These are phyloP conservation scores for Erucastrum elatum DNA, from an alignment of 345 rosid genomes.

Conservation along the genomic window DNA sequence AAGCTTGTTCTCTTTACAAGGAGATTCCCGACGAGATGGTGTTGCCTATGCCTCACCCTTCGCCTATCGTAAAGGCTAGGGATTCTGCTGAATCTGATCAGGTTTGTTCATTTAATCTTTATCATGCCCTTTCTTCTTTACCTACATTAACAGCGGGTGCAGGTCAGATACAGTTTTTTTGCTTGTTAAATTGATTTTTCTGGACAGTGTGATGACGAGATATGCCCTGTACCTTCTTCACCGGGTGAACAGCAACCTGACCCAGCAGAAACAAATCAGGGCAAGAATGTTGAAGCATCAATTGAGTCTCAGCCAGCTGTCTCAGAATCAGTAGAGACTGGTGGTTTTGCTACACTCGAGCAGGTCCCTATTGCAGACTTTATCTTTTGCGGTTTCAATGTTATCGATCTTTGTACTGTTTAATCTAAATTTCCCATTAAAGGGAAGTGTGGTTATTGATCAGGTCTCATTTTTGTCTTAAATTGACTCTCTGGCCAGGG, in stretches of 20 bases:
- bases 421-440: conserved; percentile 4
- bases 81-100: conserved; percentile 25
- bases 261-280: background rate
- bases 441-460: conserved; percentile 19
- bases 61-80: conserved; percentile 22
- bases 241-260: conserved; percentile 8
- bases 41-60: background rate
- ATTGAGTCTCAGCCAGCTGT: conserved; percentile 12
- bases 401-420: conserved; percentile 1
- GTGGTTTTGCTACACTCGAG: conserved; percentile 11
- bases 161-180: conserved; percentile 13
- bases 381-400: background rate
- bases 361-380: conserved; percentile 27
- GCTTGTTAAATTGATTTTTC: conserved; percentile 30
- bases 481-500: conserved; percentile 25
- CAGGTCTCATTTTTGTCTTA: conserved; percentile 6
- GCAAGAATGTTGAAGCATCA: conserved; percentile 8
- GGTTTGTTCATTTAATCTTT: conserved; percentile 27
- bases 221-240: background rate
- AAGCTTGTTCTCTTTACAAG: conserved; percentile 29
- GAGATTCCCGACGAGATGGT: conserved; percentile 21
- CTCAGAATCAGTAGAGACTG: conserved; percentile 30
- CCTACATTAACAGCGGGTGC: conserved; percentile 1
- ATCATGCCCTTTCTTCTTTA: conserved; percentile 23
- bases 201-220: conserved; percentile 35